Conservation (phyloP, 164 flowering plant genomes). For the Akebia trifoliata region DNA sequence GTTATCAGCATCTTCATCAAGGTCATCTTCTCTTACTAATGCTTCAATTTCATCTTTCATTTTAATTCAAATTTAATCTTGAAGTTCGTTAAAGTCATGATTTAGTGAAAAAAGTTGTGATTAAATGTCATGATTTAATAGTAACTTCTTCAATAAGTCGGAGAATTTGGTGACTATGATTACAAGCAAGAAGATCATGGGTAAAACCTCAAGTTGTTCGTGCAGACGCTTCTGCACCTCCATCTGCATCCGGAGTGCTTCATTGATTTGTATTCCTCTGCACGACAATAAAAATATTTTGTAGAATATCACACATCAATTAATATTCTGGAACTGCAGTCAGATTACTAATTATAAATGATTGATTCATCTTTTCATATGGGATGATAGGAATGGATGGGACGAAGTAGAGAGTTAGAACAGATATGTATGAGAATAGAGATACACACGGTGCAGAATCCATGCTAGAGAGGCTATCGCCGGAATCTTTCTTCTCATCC, state of each 20-base stretch:
- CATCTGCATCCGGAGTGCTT: slow-evolving; percentile 65
- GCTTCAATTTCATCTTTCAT: no score
- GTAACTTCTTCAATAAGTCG: no score
- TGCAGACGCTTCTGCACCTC: slow-evolving; percentile 72
- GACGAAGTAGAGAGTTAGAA: slow-evolving; percentile 3
- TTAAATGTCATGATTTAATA: no score
- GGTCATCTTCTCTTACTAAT: no score
- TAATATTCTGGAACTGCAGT: neutral
- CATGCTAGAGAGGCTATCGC: slow-evolving; percentile 44
- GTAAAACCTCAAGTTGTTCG: slow-evolving; percentile 67
- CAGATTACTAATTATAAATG: neutral
- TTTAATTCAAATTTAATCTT: no score
- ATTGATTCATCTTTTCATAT: slow-evolving; percentile 1
- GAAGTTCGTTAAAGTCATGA: no score
- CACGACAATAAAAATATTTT: slow-evolving; percentile 1
- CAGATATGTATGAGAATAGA: slow-evolving; percentile 1
- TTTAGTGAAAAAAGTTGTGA: no score
- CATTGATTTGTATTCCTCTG: slow-evolving; percentile 61
- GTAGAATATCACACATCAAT: slow-evolving; percentile 2
- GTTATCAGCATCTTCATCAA: no score
- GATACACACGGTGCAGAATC: slow-evolving; percentile 55
- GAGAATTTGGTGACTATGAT: neutral
- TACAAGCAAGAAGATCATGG: neutral
- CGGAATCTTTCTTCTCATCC: slow-evolving; percentile 54
- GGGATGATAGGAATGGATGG: neutral